Evolutionary conservation across 1,139 yeast genomes (phyloP).

Genomic region (Saccharomyces hybrid): DNA sequence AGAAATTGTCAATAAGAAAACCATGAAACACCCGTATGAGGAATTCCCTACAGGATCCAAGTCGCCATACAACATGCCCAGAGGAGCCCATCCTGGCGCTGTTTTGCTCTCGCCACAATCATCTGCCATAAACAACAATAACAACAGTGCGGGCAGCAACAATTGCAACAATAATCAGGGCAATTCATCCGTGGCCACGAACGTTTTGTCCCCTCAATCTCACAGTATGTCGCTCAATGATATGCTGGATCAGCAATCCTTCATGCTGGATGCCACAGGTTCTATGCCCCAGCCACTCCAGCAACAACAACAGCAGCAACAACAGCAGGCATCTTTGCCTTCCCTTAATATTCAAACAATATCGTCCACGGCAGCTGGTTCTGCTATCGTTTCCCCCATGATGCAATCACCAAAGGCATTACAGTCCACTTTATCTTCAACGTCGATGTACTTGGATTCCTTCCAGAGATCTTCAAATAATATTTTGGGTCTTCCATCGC

Average conservation of each 20-base stretch:
- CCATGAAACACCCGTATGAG: background rate
- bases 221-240: constrained; percentile 20
- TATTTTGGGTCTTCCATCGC: constrained; percentile 32
- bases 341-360: constrained; percentile 2
- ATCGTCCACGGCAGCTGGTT: constrained; percentile 6
- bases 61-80: constrained; percentile 6
- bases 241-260: constrained; percentile 20
- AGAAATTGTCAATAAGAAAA: background rate
- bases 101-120: constrained; percentile 31
- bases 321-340: constrained; percentile 2
- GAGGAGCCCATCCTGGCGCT: constrained; percentile 35
- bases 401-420: constrained; percentile 13
- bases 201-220: constrained; percentile 7
- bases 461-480: constrained; percentile 5
- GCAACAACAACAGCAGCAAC: constrained; percentile 8
- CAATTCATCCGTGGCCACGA: constrained; percentile 12
- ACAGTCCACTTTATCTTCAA: constrained; percentile 10
- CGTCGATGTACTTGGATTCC: constrained; percentile 11
- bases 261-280: constrained; percentile 7
- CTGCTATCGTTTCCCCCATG: constrained; percentile 23
- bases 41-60: constrained; percentile 3
- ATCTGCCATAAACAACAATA: constrained; percentile 13
- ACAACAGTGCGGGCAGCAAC: constrained; percentile 3
- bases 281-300: background rate
- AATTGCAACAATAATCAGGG: constrained; percentile 8